phyloP scores from a whole-genome alignment of 495 filamentous ascomycete genomes.

The Cercophora newfieldiana region DNA sequence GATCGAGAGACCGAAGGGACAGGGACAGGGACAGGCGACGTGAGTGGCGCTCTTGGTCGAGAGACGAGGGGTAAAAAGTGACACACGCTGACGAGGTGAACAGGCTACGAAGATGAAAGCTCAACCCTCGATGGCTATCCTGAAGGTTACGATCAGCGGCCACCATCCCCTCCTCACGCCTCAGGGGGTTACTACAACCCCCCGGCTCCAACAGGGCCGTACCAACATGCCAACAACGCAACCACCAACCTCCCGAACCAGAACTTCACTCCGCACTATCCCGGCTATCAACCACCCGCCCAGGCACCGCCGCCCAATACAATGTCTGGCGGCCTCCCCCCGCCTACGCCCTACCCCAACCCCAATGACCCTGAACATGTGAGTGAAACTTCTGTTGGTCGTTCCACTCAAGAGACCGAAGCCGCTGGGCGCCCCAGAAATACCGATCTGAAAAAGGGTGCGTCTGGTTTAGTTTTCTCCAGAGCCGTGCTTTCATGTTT shows the following conservation, averaged over 20 bases:
- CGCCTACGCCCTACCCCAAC: slow-evolving; percentile 24
- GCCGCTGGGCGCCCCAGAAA: slow-evolving; percentile 21
- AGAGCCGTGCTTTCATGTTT: background rate
- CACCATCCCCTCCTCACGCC: slow-evolving; percentile 52
- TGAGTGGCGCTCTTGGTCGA: slow-evolving; percentile 16
- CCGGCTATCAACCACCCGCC: slow-evolving; percentile 37
- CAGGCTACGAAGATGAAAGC: slow-evolving; percentile 47
- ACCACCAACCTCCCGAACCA: slow-evolving; percentile 34
- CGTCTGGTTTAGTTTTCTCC: slow-evolving; percentile 25
- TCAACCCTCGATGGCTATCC: slow-evolving; percentile 37
- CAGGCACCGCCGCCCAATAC: slow-evolving; percentile 33
- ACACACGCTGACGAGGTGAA: background rate
- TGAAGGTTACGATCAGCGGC: slow-evolving; percentile 33
- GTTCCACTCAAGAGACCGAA: slow-evolving; percentile 26
- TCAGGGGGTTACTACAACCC: slow-evolving; percentile 55
- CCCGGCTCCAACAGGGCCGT: slow-evolving; percentile 12
- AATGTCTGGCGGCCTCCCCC: slow-evolving; percentile 15
- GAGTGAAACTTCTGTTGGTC: slow-evolving; percentile 40
- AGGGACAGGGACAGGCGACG: slow-evolving; percentile 44
- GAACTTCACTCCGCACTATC: slow-evolving; percentile 27
- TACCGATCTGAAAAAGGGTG: slow-evolving; percentile 31
- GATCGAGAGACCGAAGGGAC: slow-evolving; percentile 18
- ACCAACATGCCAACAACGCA: slow-evolving; percentile 40
- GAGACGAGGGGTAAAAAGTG: too few species aligned
- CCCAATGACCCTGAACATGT: slow-evolving; percentile 38